Percentiles rank a stretch among this genome's conserved stretches.
phyloP scores from a whole-genome alignment of 257 asterid genomes.

The Rauvolfia tetraphylla region DNA sequence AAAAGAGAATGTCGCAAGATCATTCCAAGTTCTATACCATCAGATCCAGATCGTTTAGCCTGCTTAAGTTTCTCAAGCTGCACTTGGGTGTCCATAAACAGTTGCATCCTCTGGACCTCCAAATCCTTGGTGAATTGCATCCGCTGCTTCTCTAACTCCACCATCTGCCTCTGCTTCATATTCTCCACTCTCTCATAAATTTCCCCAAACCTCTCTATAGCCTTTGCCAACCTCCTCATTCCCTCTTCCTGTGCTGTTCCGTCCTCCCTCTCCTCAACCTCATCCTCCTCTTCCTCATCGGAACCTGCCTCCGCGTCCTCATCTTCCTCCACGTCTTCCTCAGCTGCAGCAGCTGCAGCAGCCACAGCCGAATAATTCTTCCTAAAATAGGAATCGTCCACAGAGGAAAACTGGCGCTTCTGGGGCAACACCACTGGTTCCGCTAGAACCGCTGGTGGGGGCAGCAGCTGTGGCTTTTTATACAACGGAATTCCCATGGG shows the following conservation, averaged over 20 bases:
- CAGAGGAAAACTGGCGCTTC: constrained; percentile 47
- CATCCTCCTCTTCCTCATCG: constrained; percentile 39
- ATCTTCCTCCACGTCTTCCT: constrained; percentile 46
- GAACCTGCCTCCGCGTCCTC: constrained; percentile 35
- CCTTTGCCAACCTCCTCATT: constrained; percentile 59
- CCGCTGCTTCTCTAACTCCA: constrained; percentile 85
- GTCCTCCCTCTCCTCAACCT: constrained; percentile 34
- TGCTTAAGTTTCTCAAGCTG: constrained; percentile 61
- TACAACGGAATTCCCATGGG: constrained; percentile 31
- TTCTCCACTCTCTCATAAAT: constrained; percentile 71
- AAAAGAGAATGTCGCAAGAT: not conserved
- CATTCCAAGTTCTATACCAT: constrained; percentile 41
- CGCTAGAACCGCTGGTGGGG: constrained; percentile 39
- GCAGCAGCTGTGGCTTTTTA: constrained; percentile 27
- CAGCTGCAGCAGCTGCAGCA: constrained; percentile 40
- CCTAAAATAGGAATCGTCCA: constrained; percentile 45
- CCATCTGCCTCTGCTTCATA: constrained; percentile 78
- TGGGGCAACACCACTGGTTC: constrained; percentile 51
- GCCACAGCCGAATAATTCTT: constrained; percentile 69
- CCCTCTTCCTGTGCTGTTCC: constrained; percentile 44
- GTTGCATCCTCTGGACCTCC: constrained; percentile 84
- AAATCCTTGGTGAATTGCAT: constrained; percentile 78
- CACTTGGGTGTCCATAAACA: constrained; percentile 69
- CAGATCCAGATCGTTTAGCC: constrained; percentile 49
- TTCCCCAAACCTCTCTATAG: constrained; percentile 71